Conservation (phyloP, 176 grass and related monocot genomes). For the Oropetium thomaeum region DNA sequence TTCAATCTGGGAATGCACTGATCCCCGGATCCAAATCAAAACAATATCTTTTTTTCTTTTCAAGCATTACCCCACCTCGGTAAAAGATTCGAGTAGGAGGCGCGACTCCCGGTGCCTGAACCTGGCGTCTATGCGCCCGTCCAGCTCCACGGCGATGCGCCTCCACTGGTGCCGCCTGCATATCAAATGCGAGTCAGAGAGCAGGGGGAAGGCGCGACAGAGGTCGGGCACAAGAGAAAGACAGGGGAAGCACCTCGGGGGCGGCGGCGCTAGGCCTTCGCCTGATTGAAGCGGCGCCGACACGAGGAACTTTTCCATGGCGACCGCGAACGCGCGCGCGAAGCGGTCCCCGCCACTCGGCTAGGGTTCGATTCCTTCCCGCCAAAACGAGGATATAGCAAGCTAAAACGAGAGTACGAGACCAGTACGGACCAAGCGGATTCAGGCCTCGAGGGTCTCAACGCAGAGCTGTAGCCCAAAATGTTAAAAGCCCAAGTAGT, state of each 20-base stretch:
- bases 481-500: no score
- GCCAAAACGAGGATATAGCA: conserved; percentile 10
- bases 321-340: not conserved
- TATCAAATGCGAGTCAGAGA: not conserved
- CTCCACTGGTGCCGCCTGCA: conserved; percentile 48
- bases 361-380: conserved; percentile 28
- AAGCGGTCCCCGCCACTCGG: no score
- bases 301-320: conserved; percentile 72
- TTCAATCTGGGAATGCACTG: not conserved
- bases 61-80: conserved; percentile 40
- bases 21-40: not conserved
- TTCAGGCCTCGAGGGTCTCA: no score
- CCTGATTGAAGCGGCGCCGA: conserved; percentile 26
- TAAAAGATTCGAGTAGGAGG: conserved; percentile 61
- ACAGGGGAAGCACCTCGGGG: conserved; percentile 22
- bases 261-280: conserved; percentile 18
- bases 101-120: conserved; percentile 54
- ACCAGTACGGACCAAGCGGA: not conserved
- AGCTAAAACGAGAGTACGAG: no score
- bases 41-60: not conserved
- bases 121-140: conserved; percentile 51
- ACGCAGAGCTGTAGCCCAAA: no score
- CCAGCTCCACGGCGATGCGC: conserved; percentile 58
- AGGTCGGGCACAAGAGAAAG: not conserved
- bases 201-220: not conserved